phyloP scores from a whole-genome alignment of 2,329 filamentous ascomycete species.

The Rutstroemia sydowiana region DNA sequence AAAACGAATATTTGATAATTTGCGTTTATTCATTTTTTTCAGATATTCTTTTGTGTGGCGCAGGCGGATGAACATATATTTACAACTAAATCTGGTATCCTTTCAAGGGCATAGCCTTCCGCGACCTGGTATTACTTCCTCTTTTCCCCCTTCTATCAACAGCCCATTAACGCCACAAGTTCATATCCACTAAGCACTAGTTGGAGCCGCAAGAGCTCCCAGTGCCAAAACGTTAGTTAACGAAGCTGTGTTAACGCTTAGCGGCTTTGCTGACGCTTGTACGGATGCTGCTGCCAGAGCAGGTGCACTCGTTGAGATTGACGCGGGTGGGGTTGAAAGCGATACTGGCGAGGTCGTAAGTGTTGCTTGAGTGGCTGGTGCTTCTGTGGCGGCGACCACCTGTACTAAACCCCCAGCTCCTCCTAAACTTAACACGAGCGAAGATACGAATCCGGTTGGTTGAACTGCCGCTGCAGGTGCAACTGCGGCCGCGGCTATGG shows the following conservation, averaged over 20 bases:
- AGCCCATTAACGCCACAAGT: neutral
- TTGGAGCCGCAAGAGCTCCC: constrained; percentile 23
- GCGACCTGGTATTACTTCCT: constrained; percentile 16
- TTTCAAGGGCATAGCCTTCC: constrained; percentile 1
- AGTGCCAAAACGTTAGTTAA: constrained; percentile 24
- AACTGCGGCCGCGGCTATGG: neutral
- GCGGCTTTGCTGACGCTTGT: neutral
- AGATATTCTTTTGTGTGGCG: neutral
- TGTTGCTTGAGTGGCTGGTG: neutral
- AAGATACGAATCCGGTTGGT: neutral
- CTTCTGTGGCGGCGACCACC: neutral
- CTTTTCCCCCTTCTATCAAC: constrained; percentile 6
- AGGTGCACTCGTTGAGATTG: neutral
- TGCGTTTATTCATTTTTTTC: neutral
- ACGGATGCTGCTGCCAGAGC: constrained; percentile 5
- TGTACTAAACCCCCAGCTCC: neutral
- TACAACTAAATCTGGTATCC: constrained; percentile 18
- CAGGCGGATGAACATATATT: constrained; percentile 16
- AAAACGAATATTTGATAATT: constrained; percentile 20
- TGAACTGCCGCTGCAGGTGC: too few species aligned
- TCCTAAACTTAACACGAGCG: neutral
- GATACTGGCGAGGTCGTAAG: too few species aligned
- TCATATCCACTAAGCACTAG: constrained; percentile 6
- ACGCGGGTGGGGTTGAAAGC: neutral
- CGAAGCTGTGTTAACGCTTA: constrained; percentile 25